These are phyloP conservation scores for Phialophora chinensis DNA, from an alignment of 2,329 filamentous ascomycete genomes.

Conservation along the genomic window DNA sequence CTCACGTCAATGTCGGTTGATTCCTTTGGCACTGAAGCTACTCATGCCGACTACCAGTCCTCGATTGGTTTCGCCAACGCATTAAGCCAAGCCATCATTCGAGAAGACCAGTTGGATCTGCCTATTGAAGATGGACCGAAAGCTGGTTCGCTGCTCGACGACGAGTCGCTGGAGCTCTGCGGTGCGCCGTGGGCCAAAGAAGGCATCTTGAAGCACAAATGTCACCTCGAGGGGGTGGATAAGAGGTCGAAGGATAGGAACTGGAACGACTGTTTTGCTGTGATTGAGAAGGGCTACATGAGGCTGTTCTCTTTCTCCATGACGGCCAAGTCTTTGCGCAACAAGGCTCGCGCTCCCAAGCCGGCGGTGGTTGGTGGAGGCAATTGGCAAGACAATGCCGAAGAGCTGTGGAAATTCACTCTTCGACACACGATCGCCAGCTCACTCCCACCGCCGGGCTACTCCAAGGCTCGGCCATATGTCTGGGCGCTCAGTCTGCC, in stretches of 20 bases:
- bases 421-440: conserved; percentile 92
- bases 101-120: conserved; percentile 72
- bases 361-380: conserved; percentile 85
- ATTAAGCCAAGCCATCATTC: conserved; percentile 92
- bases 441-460: conserved; percentile 85
- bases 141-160: conserved; percentile 75
- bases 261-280: conserved; percentile 94
- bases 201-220: conserved; percentile 93
- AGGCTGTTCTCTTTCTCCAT: conserved; percentile 90
- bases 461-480: conserved; percentile 86
- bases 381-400: conserved; percentile 97
- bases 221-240: conserved; percentile 87
- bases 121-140: conserved; percentile 66
- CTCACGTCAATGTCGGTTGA: conserved; percentile 91
- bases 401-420: conserved; percentile 83
- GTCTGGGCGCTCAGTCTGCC: conserved; percentile 94
- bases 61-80: conserved; percentile 98
- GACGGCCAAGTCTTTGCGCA: conserved; percentile 73
- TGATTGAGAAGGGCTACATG: conserved; percentile 92
- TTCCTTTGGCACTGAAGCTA: conserved; percentile 76
- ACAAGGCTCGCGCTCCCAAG: conserved; percentile 64
- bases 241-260: conserved; percentile 93
- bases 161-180: conserved; percentile 87
- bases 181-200: conserved; percentile 99
- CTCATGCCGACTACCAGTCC: conserved; percentile 79